phyloP scores from a whole-genome alignment of 768 basidiomycete species.

The Podaxis carcinomalis region DNA sequence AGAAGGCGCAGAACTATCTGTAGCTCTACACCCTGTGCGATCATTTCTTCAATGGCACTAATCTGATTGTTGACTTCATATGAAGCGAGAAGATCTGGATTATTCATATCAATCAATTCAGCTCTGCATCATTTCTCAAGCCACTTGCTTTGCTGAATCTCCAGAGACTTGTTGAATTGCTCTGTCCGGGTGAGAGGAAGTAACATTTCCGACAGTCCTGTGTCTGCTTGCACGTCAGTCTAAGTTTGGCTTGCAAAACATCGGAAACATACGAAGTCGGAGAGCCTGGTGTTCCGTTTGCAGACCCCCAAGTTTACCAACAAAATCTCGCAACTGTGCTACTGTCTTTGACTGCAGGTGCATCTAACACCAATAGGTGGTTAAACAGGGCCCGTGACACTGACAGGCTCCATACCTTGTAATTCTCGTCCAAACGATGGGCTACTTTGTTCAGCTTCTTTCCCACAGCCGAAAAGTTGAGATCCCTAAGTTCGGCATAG shows the following conservation, averaged over 20 bases:
- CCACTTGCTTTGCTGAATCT: conserved; percentile 89
- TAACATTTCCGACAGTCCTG: conserved; percentile 88
- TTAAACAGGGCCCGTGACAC: conserved; percentile 3
- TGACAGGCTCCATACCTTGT: conserved; percentile 53
- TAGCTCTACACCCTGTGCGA: conserved; percentile 83
- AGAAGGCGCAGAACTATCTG: conserved; percentile 73
- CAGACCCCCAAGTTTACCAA: conserved; percentile 89
- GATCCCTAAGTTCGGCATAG: conserved; percentile 78
- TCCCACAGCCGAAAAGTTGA: conserved; percentile 91
- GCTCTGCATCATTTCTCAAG: neutral
- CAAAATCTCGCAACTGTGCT: conserved; percentile 89
- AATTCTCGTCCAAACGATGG: conserved; percentile 84
- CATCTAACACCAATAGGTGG: conserved; percentile 39
- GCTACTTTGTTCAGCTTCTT: conserved; percentile 78
- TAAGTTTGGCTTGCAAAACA: neutral
- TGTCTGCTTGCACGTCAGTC: conserved; percentile 52
- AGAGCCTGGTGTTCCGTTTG: conserved; percentile 90
- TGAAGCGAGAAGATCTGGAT: conserved; percentile 86
- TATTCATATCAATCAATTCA: neutral
- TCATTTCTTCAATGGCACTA: conserved; percentile 83
- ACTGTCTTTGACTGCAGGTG: conserved; percentile 88
- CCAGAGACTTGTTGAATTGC: conserved; percentile 85
- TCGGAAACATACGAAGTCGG: conserved; percentile 67
- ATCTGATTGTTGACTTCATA: conserved; percentile 82
- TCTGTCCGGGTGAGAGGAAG: conserved; percentile 82